Percentiles rank a stretch among this genome's conserved stretches.
Conservation (phyloP, 2,329 filamentous ascomycete species). For the Phialophora chinensis region DNA sequence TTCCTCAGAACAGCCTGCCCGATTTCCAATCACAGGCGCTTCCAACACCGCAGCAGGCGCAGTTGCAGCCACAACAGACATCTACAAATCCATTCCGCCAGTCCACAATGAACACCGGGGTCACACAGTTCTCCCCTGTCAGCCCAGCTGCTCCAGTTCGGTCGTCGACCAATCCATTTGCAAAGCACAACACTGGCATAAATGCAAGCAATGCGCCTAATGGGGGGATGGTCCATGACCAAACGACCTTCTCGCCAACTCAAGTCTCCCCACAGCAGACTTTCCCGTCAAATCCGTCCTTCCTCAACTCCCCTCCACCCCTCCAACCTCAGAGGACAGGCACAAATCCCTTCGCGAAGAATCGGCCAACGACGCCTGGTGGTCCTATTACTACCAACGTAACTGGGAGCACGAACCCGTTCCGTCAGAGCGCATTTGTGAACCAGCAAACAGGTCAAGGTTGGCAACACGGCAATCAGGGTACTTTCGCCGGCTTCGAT, state of each 20-base stretch:
- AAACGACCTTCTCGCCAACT: constrained; percentile 45
- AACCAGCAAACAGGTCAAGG: constrained; percentile 86
- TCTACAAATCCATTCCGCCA: constrained; percentile 92
- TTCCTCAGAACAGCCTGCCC: constrained; percentile 57
- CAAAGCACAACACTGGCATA: constrained; percentile 61
- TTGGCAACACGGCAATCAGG: constrained; percentile 80
- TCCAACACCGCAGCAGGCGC: constrained; percentile 46
- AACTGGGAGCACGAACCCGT: constrained; percentile 92
- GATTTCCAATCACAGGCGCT: constrained; percentile 54
- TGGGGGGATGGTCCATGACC: constrained; percentile 17
- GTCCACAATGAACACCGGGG: constrained; percentile 72
- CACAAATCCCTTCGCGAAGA: constrained; percentile 73
- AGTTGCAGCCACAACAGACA: constrained; percentile 57
- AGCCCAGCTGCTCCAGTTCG: constrained; percentile 54
- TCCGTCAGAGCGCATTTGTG: constrained; percentile 87
- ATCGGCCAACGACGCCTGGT: constrained; percentile 50
- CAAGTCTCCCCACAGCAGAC: constrained; percentile 43
- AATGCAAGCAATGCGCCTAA: constrained; percentile 22
- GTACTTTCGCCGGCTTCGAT: constrained; percentile 75
- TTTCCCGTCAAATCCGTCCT: constrained; percentile 39
- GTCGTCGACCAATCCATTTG: constrained; percentile 86
- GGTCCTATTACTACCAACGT: constrained; percentile 71
- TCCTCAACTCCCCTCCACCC: constrained; percentile 42
- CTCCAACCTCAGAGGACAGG: constrained; percentile 67
- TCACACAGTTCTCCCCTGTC: constrained; percentile 51